Conservation (phyloP, 2,329 filamentous ascomycete species). For the Nectriaceae sp. region DNA sequence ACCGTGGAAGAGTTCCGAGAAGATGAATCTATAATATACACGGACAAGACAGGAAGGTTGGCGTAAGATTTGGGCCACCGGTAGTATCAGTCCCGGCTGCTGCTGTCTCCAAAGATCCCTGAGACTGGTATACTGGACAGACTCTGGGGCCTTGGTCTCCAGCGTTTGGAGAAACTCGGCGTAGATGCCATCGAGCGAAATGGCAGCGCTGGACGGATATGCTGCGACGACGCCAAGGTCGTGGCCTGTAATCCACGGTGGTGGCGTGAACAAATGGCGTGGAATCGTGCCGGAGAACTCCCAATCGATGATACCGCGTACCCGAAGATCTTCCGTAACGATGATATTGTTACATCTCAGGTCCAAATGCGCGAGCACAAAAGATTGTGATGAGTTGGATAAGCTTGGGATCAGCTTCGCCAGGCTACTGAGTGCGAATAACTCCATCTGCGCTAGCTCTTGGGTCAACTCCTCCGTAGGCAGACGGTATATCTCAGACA, state of each 20-base stretch:
- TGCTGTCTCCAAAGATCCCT: too few relatives aligned
- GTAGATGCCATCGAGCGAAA: slow-evolving; percentile 4
- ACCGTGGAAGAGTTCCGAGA: slow-evolving; percentile 3
- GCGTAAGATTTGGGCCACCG: slow-evolving; percentile 12
- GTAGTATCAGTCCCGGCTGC: slow-evolving; percentile 2
- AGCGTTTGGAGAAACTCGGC: neutral
- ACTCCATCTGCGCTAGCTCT: slow-evolving; percentile 13
- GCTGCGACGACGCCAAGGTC: slow-evolving; percentile 2
- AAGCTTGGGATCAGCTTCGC: neutral
- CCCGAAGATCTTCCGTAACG: slow-evolving; percentile 22
- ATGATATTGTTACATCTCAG: slow-evolving; percentile 25
- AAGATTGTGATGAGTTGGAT: slow-evolving; percentile 1
- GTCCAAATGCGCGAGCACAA: slow-evolving; percentile 17
- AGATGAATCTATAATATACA: slow-evolving; percentile 13
- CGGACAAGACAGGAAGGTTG: slow-evolving; percentile 8
- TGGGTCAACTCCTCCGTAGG: slow-evolving; percentile 4
- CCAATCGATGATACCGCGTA: slow-evolving; percentile 30
- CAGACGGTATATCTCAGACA: slow-evolving; percentile 12
- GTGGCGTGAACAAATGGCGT: slow-evolving; percentile 14
- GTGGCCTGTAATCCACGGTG: slow-evolving; percentile 18
- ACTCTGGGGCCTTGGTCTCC: neutral
- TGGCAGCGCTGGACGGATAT: slow-evolving; percentile 3
- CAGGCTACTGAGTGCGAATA: slow-evolving; percentile 14
- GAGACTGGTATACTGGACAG: too few relatives aligned
- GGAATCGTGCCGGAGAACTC: slow-evolving; percentile 21